Evolutionary conservation across 371 early-diverging fungal genomes (phyloP), one percentile per base, ranked within the genome.

Genomic region (Dichotomocladium elegans): DNA sequence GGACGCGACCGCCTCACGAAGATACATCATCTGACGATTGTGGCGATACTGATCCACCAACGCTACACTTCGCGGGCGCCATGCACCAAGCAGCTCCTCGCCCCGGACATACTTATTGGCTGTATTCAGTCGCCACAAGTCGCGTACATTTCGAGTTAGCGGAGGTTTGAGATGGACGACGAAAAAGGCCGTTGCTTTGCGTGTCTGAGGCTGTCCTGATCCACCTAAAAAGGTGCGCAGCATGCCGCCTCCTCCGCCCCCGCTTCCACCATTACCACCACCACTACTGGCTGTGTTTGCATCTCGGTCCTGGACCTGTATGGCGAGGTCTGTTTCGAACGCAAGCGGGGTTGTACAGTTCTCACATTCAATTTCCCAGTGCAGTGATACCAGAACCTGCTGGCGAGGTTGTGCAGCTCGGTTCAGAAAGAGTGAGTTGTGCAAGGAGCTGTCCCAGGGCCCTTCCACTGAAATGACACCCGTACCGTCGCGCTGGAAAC

Each of bases 381-480:
- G 70, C 29, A 88, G 48, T 11, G 77, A 63, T 34, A 89, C 63
- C 12, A 81, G 41, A 14, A 88, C 78, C 3, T 82, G 77, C 30
- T 73, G 76, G 19, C 77, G 69, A 8, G 77, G 65, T 7, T 72
- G 64, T 0, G 93, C 91, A 7, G 87, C 70, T 17, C 79, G 59
- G 55, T 94, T 91, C 30, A 94, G 64, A 30, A 86, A 70, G 0
- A 80, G 56, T 0, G 81, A 83, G 21, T 87, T 88, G 54, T 92
- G 90, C 2, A 90, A 66, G 0, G 89, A 87, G 25, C 90, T 88
- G 51, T 94, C 94, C 94, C 94, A 94, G 1, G 89, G 14, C 9
- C 81, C 81, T 17, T 72, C 67, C 4, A 80, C 73, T 19, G 67
- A 55, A 4, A 88, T 37, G 8, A 67, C 68, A 46, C 80, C 70